phyloP scores from a whole-genome alignment of 208 protist genomes.

The Leishmania lainsoni region DNA sequence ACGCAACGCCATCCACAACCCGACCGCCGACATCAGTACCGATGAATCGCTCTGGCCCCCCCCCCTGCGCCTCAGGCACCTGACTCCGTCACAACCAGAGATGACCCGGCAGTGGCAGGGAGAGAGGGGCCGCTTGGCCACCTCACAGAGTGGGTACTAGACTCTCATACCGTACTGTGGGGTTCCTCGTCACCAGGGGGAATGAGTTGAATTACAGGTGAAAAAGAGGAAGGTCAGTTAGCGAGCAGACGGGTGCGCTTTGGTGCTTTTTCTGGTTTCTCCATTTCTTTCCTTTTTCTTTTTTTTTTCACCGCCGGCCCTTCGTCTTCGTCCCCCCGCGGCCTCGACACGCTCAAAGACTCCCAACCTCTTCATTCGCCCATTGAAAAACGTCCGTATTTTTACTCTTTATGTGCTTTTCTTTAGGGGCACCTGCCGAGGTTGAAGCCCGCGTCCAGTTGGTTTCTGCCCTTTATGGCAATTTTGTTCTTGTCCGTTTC shows the following conservation, averaged over 20 bases:
- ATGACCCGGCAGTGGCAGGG: not conserved
- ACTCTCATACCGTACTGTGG: not conserved
- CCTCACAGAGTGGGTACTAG: not conserved
- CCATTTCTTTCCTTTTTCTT: not conserved
- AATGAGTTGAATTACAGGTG: not conserved
- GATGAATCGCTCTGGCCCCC: not conserved
- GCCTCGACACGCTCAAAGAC: not conserved
- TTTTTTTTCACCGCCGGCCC: not conserved
- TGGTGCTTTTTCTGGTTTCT: not conserved
- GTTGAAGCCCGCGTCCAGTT: not conserved
- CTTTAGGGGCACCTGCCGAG: too few relatives aligned
- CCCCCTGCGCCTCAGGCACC: not conserved
- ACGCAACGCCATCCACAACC: not conserved
- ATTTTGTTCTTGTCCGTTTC: not conserved
- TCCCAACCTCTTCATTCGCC: not conserved
- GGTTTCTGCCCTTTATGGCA: not conserved
- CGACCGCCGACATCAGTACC: not conserved
- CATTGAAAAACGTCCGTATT: not conserved
- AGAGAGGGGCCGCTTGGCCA: not conserved
- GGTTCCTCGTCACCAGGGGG: too few relatives aligned
- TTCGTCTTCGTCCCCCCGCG: not conserved
- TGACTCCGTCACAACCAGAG: not conserved
- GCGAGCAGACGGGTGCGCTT: not conserved
- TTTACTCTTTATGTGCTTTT: not conserved
- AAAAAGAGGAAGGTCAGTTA: not conserved